Base-by-base conservation (phyloP, 176 grass and related monocot genomes). In the Oryza coarctata region DNA sequence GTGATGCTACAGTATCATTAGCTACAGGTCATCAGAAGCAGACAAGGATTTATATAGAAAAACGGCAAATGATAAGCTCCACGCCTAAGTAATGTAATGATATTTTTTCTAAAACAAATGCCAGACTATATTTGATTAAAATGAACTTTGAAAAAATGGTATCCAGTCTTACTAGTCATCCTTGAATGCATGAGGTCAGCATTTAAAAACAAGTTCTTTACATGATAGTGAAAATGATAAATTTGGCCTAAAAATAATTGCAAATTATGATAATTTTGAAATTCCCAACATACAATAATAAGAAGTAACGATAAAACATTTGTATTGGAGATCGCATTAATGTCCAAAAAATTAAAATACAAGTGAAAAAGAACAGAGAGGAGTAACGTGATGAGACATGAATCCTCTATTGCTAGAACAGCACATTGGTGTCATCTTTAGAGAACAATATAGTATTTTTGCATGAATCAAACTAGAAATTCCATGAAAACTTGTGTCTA, bases 341-440 rank as follows among this genome's bases (percentile, higher is more conserved):
- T 25, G 55, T 9, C 20, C 50, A 55, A 55, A 49, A 33, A 4
- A 33, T 33, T 2, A 33, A 1, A 55, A 8, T 55, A 55, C 50
- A 55, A 22, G 50, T 55, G 9, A 55, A 55, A 22, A 55, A 33
- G n/a, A n/a, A n/a, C n/a, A n/a, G 15, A 52, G 7, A 15, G 15
- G 50, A 55, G 6, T 1, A 20, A 55, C 50, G 6, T 55, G 50
- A 18, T 55, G 50, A 55, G 20, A 58, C 67, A 61, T 74, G 44
- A 12, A 25, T 61, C 50, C 47, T 80, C 60, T 88, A 70, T 79
- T 74, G n/a, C 30, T 73, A 75, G 29, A 88, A 84, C 29, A 28
- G 33, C 45, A 49, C 36, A 25, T 88, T 23, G 9, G n/a, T 80
- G 67, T 18, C 74, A 80, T 68, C 23, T 62, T 79, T 68, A 67